Conservation (phyloP, 1,284 basidiomycete species). For the Melampsora abietis-canadensis region DNA sequence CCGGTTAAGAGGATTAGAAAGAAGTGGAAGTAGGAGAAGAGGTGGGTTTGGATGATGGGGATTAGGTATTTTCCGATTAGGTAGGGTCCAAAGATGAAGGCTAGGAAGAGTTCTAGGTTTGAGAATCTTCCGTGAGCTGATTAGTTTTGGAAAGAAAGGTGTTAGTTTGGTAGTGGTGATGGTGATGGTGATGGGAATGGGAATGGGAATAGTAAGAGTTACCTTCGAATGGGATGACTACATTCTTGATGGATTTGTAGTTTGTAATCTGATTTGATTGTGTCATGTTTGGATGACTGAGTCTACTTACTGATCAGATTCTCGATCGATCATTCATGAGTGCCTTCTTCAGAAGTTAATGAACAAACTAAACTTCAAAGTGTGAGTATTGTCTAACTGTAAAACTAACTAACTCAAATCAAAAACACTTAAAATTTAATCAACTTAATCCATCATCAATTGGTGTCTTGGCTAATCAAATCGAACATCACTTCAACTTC, state of each 20-base stretch:
- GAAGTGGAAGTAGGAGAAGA: constrained; percentile 31
- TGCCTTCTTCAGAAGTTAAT: too few species aligned
- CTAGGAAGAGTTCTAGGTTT: constrained; percentile 20
- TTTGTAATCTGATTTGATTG: too few species aligned
- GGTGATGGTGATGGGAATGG: not conserved
- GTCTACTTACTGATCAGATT: too few species aligned
- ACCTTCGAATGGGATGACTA: constrained; percentile 28
- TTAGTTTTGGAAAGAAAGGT: not conserved
- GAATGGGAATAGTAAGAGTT: not conserved
- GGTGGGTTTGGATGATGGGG: constrained; percentile 3
- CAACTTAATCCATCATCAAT: too few species aligned
- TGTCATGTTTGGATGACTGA: too few species aligned
- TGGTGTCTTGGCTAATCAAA: too few species aligned
- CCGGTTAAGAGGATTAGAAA: constrained; percentile 3
- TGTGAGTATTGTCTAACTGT: too few species aligned
- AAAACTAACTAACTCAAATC: too few species aligned
- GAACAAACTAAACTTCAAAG: too few species aligned
- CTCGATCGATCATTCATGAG: too few species aligned
- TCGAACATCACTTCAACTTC: constrained; percentile 2
- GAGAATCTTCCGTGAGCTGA: constrained; percentile 40
- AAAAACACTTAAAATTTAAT: too few species aligned
- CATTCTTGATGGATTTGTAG: constrained; percentile 39
- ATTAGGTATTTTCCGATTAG: constrained; percentile 31
- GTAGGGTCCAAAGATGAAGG: constrained; percentile 14
- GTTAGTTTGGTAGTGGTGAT: not conserved